Evolutionary conservation across 352 stramenopile species (phyloP).

Genomic region (Globisporangium perplexum): DNA sequence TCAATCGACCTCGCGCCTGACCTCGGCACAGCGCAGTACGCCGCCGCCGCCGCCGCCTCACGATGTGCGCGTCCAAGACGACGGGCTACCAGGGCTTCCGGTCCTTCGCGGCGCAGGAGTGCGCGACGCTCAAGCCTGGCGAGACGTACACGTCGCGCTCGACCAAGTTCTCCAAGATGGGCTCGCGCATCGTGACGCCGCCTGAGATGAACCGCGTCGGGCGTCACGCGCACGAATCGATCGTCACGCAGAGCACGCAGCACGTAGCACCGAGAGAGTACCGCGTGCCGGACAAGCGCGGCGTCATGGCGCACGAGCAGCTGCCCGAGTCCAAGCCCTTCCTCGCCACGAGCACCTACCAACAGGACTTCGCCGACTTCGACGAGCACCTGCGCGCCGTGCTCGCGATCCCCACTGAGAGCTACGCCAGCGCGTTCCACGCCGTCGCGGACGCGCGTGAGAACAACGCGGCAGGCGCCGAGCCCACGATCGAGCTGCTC

Average conservation of each 20-base stretch:
- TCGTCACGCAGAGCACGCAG: slow-evolving; percentile 34
- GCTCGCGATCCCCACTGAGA: slow-evolving; percentile 20
- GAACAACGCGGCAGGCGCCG: slow-evolving; percentile 16
- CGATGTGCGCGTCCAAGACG: slow-evolving; percentile 41
- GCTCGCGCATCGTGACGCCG: slow-evolving; percentile 54
- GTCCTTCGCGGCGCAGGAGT: slow-evolving; percentile 61
- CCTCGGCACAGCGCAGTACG: too few relatives aligned
- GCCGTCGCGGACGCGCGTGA: slow-evolving; percentile 25
- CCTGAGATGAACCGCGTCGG: slow-evolving; percentile 55
- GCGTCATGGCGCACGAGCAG: slow-evolving; percentile 41
- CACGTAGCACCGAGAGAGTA: slow-evolving; percentile 54
- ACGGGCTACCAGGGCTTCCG: slow-evolving; percentile 78
- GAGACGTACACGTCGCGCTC: slow-evolving; percentile 56
- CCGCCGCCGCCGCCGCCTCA: too few relatives aligned
- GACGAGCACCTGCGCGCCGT: slow-evolving; percentile 40
- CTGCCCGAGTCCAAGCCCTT: slow-evolving; percentile 40
- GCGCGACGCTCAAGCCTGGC: slow-evolving; percentile 69
- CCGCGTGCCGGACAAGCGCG: slow-evolving; percentile 48
- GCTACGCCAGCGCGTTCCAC: slow-evolving; percentile 48
- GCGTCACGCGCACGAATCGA: slow-evolving; percentile 43
- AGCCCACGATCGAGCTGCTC: slow-evolving; percentile 33
- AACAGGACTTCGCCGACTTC: slow-evolving; percentile 55
- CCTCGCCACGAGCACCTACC: slow-evolving; percentile 52
- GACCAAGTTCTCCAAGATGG: slow-evolving; percentile 79
- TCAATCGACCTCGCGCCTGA: too few relatives aligned